phyloP scores from a whole-genome alignment of 805 yeast genomes.

The Saccharomycopsis fermentans region DNA sequence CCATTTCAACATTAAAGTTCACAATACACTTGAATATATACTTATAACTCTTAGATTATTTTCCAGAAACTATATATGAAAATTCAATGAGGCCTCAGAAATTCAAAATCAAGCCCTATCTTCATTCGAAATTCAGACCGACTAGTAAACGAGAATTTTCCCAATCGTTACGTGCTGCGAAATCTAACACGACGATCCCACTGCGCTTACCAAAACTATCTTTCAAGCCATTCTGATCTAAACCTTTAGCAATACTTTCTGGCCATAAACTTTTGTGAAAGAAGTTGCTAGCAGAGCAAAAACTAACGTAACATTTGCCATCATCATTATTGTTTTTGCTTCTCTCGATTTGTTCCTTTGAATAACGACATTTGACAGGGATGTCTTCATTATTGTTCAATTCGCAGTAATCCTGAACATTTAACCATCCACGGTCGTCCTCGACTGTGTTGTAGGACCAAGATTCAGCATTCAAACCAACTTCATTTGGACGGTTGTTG shows the following conservation, averaged over 20 bases:
- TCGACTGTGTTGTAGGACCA: conserved; percentile 60
- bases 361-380: conserved; percentile 43
- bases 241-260: conserved; percentile 45
- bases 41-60: too few relatives aligned
- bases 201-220: conserved; percentile 42
- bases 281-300: conserved; percentile 65
- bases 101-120: too few relatives aligned
- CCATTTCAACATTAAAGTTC: too few relatives aligned
- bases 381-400: conserved; percentile 43
- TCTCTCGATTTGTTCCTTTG: conserved; percentile 42
- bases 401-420: conserved; percentile 71
- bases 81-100: too few relatives aligned
- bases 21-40: too few relatives aligned
- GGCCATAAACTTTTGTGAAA: conserved; percentile 73
- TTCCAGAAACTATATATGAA: too few relatives aligned
- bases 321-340: conserved; percentile 40
- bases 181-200: conserved; percentile 63
- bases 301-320: conserved; percentile 54
- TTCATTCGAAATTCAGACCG: conserved; percentile 33
- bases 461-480: conserved; percentile 57
- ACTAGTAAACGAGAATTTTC: conserved; percentile 39
- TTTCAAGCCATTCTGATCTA: conserved; percentile 34
- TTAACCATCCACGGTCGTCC: conserved; percentile 52
- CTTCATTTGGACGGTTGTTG: conserved; percentile 30
- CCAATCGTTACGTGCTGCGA: conserved; percentile 55